phyloP scores from a whole-genome alignment of 768 basidiomycete species.

The Naganishia friedmannii region DNA sequence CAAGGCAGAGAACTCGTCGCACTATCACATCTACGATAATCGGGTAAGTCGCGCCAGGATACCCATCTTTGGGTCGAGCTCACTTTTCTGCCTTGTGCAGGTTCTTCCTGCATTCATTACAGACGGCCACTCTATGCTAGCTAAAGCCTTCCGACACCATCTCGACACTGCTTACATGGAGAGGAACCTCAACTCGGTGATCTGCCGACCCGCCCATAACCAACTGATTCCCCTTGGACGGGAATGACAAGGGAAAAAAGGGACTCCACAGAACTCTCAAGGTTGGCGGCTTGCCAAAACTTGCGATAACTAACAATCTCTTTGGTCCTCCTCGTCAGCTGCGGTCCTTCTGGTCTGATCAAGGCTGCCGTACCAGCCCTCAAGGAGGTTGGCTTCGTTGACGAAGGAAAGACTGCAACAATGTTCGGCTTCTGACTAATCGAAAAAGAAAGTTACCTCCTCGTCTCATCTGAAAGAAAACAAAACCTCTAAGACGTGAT shows the following conservation, averaged over 20 bases:
- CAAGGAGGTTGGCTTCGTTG: conserved; percentile 23
- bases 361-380: conserved; percentile 3
- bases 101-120: conserved; percentile 28
- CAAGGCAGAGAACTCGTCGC: conserved; percentile 21
- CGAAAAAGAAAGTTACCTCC: no score
- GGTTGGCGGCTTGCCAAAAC: conserved; percentile 20
- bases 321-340: not conserved
- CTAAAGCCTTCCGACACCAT: conserved; percentile 30
- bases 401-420: not conserved
- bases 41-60: conserved; percentile 11
- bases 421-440: no score
- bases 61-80: not conserved
- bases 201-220: conserved; percentile 24
- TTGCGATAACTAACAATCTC: no score
- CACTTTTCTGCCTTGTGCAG: not conserved
- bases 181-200: conserved; percentile 28
- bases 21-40: conserved; percentile 23
- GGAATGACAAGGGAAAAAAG: not conserved
- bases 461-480: no score
- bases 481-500: no score
- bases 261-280: conserved; percentile 9
- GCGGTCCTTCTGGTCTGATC: conserved; percentile 21
- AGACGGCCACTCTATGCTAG: conserved; percentile 12
- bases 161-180: conserved; percentile 26
- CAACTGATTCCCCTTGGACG: conserved; percentile 20